These are phyloP conservation scores for Phialophora verrucosa DNA, from an alignment of 2,329 filamentous ascomycete species.

Conservation along the genomic window DNA sequence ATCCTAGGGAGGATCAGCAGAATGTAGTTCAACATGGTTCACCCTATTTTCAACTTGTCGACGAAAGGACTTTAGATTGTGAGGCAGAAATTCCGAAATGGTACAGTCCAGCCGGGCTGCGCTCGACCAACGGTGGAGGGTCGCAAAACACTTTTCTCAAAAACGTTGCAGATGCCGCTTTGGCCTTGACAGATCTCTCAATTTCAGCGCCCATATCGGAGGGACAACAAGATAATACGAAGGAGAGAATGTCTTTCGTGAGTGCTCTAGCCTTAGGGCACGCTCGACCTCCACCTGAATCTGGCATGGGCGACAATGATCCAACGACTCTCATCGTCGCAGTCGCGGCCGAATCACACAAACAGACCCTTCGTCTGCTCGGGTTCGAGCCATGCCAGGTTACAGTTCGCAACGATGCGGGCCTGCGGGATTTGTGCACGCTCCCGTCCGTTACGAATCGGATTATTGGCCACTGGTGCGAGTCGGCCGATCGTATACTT, in stretches of 20 bases:
- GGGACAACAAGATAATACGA: background rate
- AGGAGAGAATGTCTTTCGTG: background rate
- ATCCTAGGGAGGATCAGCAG: background rate
- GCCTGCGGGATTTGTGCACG: background rate
- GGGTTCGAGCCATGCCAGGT: constrained; percentile 16
- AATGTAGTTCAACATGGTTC: background rate
- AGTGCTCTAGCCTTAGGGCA: constrained; percentile 25
- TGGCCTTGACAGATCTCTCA: constrained; percentile 7
- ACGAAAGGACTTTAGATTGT: constrained; percentile 14
- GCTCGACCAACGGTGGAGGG: background rate
- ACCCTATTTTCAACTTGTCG: constrained; percentile 15
- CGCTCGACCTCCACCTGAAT: constrained; percentile 12
- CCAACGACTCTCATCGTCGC: constrained; percentile 18
- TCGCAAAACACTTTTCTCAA: constrained; percentile 26
- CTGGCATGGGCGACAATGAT: background rate
- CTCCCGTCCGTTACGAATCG: constrained; percentile 15
- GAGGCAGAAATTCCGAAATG: background rate
- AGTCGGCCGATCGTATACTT: constrained; percentile 21
- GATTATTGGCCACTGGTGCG: constrained; percentile 7
- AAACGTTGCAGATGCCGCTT: constrained; percentile 22
- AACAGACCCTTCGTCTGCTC: constrained; percentile 20
- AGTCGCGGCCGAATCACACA: constrained; percentile 10
- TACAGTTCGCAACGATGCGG: constrained; percentile 1
- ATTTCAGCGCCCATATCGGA: background rate
- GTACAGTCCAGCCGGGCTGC: background rate